Evolutionary conservation across 345 rosid genomes (phyloP).

Genomic region (Eucalyptus lansdowneana): DNA sequence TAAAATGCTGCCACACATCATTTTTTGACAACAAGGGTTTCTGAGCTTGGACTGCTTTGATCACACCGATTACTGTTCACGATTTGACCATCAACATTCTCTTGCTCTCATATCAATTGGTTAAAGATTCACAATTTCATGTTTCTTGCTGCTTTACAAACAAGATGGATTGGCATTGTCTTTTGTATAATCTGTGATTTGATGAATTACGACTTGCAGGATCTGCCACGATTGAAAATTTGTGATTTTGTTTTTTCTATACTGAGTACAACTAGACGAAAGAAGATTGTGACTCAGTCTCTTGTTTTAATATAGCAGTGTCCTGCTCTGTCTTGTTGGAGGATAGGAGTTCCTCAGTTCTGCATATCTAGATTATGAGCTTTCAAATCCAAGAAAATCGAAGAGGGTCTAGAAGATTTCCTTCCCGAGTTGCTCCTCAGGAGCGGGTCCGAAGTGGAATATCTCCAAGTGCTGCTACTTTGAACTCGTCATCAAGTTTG

Average conservation of each 20-base stretch:
- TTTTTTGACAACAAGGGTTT: background rate
- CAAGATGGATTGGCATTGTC: background rate
- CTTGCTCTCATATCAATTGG: background rate
- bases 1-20: background rate
- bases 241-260: background rate
- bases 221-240: background rate
- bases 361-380: conserved; percentile 27
- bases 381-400: conserved; percentile 35
- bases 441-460: conserved; percentile 60
- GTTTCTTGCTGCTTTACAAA: background rate
- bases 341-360: background rate
- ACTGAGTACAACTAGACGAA: background rate
- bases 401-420: conserved; percentile 33
- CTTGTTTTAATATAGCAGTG: background rate
- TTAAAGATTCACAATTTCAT: background rate
- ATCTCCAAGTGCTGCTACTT: conserved; percentile 7
- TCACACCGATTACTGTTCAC: background rate
- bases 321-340: background rate
- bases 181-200: background rate
- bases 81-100: background rate
- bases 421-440: conserved; percentile 24
- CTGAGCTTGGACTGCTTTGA: background rate
- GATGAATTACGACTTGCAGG: background rate
- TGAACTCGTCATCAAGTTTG: background rate
- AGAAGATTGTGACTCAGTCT: background rate